These are phyloP conservation scores for Chlorella sp. DNA, from an alignment of 139 green algal species.

Conservation along the genomic window DNA sequence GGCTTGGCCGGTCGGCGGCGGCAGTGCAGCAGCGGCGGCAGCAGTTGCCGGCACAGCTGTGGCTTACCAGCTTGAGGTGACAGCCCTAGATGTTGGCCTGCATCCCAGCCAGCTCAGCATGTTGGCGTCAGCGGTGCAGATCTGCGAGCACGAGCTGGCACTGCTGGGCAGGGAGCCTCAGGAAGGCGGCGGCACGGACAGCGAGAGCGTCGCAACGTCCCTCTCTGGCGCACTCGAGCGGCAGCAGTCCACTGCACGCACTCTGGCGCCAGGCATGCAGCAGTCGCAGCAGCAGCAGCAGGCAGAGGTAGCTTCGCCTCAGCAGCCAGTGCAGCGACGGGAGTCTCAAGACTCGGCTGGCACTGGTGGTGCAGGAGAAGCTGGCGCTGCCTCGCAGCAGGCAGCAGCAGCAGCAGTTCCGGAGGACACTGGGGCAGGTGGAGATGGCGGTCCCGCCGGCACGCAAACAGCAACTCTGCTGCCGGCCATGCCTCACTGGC, in stretches of 20 bases:
- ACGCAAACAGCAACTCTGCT: too few relatives aligned
- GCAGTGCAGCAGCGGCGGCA: neutral
- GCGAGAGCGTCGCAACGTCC: constrained; percentile 5
- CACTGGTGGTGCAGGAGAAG: too few relatives aligned
- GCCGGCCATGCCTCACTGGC: constrained; percentile 5
- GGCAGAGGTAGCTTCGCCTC: too few relatives aligned
- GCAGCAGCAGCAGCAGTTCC: neutral
- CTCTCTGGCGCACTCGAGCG: neutral
- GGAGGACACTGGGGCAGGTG: too few relatives aligned
- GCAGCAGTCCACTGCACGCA: neutral
- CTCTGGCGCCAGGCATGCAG: neutral
- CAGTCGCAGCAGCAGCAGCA: constrained; percentile 13
- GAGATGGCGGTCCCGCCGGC: too few relatives aligned
- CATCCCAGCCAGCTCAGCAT: constrained; percentile 44
- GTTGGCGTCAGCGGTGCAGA: constrained; percentile 17
- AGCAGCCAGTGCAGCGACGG: too few relatives aligned
- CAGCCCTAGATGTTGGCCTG: neutral
- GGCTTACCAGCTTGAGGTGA: neutral
- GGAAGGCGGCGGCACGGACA: neutral
- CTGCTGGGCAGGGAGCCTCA: constrained; percentile 4
- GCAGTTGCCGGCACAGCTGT: neutral
- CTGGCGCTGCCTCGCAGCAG: neutral
- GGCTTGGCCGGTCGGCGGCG: neutral
- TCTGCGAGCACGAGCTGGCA: constrained; percentile 26
- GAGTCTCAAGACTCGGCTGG: neutral